A percentile compares a stretch with the other conserved stretches of the same genome.
Conservation (phyloP, 164 flowering plant genomes). For the Tinospora cordifolia region DNA sequence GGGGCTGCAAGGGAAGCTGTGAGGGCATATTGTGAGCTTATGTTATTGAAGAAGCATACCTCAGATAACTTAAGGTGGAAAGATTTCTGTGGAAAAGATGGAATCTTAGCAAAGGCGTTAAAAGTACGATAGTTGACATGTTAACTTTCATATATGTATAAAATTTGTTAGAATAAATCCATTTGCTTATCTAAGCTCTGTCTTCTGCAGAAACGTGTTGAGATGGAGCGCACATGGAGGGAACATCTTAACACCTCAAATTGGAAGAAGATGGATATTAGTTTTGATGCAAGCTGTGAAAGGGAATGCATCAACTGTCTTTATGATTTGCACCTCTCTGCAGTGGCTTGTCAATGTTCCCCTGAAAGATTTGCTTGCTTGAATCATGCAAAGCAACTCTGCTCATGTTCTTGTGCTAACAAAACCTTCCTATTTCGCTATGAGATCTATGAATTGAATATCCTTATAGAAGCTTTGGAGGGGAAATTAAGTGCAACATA, state of each 20-base stretch:
- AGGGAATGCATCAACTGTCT: slow-evolving; percentile 57
- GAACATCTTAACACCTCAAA: slow-evolving; percentile 37
- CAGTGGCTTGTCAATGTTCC: slow-evolving; percentile 61
- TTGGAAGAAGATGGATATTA: slow-evolving; percentile 40
- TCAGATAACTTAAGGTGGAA: slow-evolving; percentile 48
- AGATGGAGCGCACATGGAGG: slow-evolving; percentile 39
- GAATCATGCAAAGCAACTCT: slow-evolving; percentile 55
- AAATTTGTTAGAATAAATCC: background rate
- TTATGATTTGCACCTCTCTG: slow-evolving; percentile 66
- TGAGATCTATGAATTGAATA: slow-evolving; percentile 45
- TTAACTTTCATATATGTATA: background rate
- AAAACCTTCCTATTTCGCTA: slow-evolving; percentile 53
- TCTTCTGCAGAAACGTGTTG: slow-evolving; percentile 46
- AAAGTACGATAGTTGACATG: slow-evolving; percentile 41
- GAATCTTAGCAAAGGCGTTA: slow-evolving; percentile 50
- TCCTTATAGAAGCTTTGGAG: slow-evolving; percentile 58
- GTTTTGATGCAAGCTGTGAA: slow-evolving; percentile 39
- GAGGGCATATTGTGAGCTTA: slow-evolving; percentile 53
- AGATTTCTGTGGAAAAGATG: slow-evolving; percentile 51
- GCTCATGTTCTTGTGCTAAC: slow-evolving; percentile 54
- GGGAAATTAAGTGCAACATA: slow-evolving; percentile 67
- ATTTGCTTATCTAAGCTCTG: slow-evolving; percentile 3
- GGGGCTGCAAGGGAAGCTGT: slow-evolving; percentile 44
- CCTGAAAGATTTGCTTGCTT: slow-evolving; percentile 55
- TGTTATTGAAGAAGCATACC: slow-evolving; percentile 31